These are phyloP conservation scores for Wickerhamiella bombiphila DNA, from an alignment of 805 yeast species.

Conservation along the genomic window DNA sequence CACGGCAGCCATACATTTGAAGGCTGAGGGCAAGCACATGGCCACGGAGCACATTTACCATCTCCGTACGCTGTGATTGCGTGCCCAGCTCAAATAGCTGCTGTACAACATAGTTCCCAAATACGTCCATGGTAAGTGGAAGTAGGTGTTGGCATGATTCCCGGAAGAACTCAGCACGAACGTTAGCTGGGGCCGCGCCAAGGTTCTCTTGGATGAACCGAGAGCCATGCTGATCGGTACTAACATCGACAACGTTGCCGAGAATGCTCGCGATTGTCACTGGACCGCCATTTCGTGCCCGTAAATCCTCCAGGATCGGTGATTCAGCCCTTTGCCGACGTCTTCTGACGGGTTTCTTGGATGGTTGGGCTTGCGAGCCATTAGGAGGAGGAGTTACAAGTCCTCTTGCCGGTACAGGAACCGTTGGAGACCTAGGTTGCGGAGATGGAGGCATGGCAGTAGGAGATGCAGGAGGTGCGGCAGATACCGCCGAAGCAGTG, in stretches of 20 bases:
- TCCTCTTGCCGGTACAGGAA: no score
- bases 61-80: conserved; percentile 47
- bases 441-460: not conserved
- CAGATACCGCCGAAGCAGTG: not conserved
- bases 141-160: conserved; percentile 64
- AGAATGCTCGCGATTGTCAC: conserved; percentile 58
- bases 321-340: conserved; percentile 2
- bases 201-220: conserved; percentile 87
- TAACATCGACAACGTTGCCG: conserved; percentile 81
- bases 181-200: conserved; percentile 45
- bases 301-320: conserved; percentile 72
- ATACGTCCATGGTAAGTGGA: conserved; percentile 86
- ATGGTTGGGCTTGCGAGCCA: not conserved
- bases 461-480: not conserved
- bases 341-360: conserved; percentile 1
- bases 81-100: conserved; percentile 80
- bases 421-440: not conserved
- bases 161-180: conserved; percentile 67
- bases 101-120: conserved; percentile 95
- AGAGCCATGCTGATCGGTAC: conserved; percentile 95
- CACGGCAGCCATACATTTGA: conserved; percentile 98
- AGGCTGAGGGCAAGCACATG: conserved; percentile 60
- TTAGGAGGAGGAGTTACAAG: not conserved
- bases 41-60: conserved; percentile 60
- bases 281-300: conserved; percentile 44